Base-by-base conservation (phyloP, 2,329 filamentous ascomycete species). In the Tolypocladium capitatum region DNA sequence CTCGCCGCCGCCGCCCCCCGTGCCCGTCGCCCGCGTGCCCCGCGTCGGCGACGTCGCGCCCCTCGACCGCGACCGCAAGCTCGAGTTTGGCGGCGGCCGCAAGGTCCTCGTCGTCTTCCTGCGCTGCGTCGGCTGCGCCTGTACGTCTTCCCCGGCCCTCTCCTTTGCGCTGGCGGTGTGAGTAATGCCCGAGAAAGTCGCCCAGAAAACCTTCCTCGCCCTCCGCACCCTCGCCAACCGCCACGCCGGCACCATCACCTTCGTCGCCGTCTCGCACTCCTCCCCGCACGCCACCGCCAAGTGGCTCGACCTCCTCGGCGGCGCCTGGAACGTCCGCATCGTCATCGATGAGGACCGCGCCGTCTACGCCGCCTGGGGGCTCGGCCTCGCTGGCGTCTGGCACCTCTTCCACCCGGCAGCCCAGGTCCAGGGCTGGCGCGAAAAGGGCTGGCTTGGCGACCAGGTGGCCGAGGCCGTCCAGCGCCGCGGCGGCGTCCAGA, bases 221-320 rank as follows among this genome's bases (percentile, higher is more conserved):
- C 68, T 80, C 47, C 74, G 76, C 45, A 64, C 72, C 40, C 67
- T 81, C 49, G 70, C 75, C 13, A 75, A 73, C 60, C 71, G 71
- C 45, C 67, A 76, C 54, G 64, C 70, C 46, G 60, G 62, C 54
- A 63, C 64, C 38, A 63, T 80, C 11, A 69, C 68, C 49, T 80
- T 76, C 64, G 66, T 81, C 48, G 76, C 77, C 52, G 67, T 81
- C 45, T 80, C 76, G 24, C 78, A 81, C 63, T 74, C 77, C 35
- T 80, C 76, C 9, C 60, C 66, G 4, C 64, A 69, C 21, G 76
- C 78, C 30, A 81, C 78, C 1, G 61, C 68, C 34, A 74, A 74
- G 52, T 81, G 77, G 77, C 56, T 78, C 42, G 72, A 75, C 52
- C 65, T 78, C 18, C 60, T 81, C 13, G 77, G 77, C 58, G 76